Conservation (phyloP, 1,284 basidiomycete species). For the Caloboletus firmus region DNA sequence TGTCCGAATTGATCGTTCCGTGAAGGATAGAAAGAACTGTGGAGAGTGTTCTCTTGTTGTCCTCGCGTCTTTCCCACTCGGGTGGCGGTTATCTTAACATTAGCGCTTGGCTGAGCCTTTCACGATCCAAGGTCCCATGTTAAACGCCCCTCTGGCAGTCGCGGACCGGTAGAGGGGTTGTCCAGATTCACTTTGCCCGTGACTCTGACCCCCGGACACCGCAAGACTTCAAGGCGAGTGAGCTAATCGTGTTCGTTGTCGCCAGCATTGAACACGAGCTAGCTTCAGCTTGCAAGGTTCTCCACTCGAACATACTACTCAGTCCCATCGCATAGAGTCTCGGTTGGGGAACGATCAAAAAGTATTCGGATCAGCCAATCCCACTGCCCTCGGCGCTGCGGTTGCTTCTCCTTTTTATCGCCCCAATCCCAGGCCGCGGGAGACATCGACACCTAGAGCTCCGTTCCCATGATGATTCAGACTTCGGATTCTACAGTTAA, state of each 20-base stretch:
- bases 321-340: not conserved
- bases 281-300: not conserved
- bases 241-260: not conserved
- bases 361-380: not conserved
- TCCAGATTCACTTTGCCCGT: constrained; percentile 1
- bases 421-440: not conserved
- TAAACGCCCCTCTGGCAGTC: too few relatives aligned
- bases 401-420: constrained; percentile 4
- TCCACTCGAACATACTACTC: not conserved
- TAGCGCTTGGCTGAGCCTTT: not conserved
- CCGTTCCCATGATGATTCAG: constrained; percentile 16
- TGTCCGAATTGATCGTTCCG: not conserved
- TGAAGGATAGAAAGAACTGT: not conserved
- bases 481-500: constrained; percentile 18
- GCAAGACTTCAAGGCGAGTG: not conserved
- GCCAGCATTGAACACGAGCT: constrained; percentile 7
- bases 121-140: not conserved
- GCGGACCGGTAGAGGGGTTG: not conserved
- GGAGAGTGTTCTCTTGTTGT: not conserved
- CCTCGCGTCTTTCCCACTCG: not conserved
- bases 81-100: not conserved
- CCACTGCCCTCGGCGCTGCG: not conserved
- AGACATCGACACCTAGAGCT: not conserved
- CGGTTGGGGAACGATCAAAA: not conserved
- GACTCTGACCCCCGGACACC: constrained; percentile 27